Base-by-base conservation (phyloP, 2,329 filamentous ascomycete genomes). In the Hypocreales sp. region DNA sequence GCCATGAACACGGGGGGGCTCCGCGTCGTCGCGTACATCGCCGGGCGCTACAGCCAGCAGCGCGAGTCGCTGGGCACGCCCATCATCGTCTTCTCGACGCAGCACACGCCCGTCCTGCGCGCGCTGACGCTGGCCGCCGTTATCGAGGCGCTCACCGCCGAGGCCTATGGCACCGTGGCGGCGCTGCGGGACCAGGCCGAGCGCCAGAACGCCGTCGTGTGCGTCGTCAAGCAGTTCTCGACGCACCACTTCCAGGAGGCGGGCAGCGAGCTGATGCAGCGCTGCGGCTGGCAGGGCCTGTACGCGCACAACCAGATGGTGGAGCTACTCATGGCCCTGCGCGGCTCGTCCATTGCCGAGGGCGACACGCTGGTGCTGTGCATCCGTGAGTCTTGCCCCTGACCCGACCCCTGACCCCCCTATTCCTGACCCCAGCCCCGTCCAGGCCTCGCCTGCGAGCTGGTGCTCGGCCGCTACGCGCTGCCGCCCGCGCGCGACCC, bases 231-330 rank as follows among this genome's bases (percentile, higher is more conserved):
- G 18, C 25, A 26, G 9, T n/a, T n/a, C n/a, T n/a, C n/a, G n/a
- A n/a, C n/a, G n/a, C n/a, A n/a, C n/a, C n/a, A n/a, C n/a, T n/a
- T n/a, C n/a, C n/a, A n/a, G n/a, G n/a, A n/a, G n/a, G n/a, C n/a
- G n/a, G n/a, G n/a, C n/a, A n/a, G n/a, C n/a, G n/a, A n/a, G n/a
- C n/a, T n/a, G n/a, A n/a, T n/a, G n/a, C n/a, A n/a, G n/a, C n/a
- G n/a, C n/a, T 46, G 41, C 24, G 43, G 43, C 7, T 45, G 39
- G 44, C 42, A 43, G 21, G 45, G 44, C 2, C 27, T 48, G 4
- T 45, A 35, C 18, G 20, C 25, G 2, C 32, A 45, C 24, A 48
- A 46, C 22, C 33, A 38, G 21, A 34, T 47, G 2, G 33, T 31
- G 14, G 40, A 47, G 24, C 10, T 41, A 11, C 30, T 20, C 2